Evolutionary conservation across 352 stramenopile species (phyloP).

Genomic region (Globisporangium apiculatum): DNA sequence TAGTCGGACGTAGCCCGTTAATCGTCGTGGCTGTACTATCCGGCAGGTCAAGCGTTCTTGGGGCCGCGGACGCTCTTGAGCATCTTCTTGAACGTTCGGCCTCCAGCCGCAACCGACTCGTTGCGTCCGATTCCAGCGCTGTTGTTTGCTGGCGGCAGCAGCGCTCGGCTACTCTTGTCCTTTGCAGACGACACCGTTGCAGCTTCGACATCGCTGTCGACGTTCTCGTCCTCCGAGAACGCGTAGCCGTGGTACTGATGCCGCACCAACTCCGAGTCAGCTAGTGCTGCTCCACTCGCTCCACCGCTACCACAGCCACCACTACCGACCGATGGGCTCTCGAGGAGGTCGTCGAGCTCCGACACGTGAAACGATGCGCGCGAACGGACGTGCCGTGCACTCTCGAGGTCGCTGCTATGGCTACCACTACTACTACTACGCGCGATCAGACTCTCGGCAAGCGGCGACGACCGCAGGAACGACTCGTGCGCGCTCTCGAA

Average conservation of each 20-base stretch:
- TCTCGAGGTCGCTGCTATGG: constrained; percentile 9
- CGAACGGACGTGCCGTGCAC: constrained; percentile 34
- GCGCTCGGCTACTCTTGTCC: constrained; percentile 13
- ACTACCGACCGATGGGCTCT: not conserved
- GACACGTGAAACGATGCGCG: constrained; percentile 45
- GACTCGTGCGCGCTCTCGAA: constrained; percentile 50
- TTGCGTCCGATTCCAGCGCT: not conserved
- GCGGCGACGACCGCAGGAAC: constrained; percentile 45
- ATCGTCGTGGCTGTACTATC: not conserved
- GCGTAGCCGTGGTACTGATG: constrained; percentile 68
- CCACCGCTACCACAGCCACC: not conserved
- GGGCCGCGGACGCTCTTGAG: constrained; percentile 63
- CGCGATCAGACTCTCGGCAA: constrained; percentile 51
- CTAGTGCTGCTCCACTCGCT: not conserved
- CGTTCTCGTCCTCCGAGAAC: constrained; percentile 73
- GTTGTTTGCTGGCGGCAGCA: not conserved
- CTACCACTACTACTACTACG: constrained; percentile 1
- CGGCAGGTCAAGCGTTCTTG: constrained; percentile 45
- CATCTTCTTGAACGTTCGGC: constrained; percentile 60
- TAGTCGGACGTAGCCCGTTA: not conserved
- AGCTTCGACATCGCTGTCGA: constrained; percentile 57
- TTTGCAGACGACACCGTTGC: constrained; percentile 17
- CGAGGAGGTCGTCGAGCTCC: not conserved
- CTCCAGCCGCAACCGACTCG: constrained; percentile 6
- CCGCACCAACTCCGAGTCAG: constrained; percentile 3